Conservation (phyloP, 2,329 filamentous ascomycete genomes). For the Colletotrichum orbiculare region DNA sequence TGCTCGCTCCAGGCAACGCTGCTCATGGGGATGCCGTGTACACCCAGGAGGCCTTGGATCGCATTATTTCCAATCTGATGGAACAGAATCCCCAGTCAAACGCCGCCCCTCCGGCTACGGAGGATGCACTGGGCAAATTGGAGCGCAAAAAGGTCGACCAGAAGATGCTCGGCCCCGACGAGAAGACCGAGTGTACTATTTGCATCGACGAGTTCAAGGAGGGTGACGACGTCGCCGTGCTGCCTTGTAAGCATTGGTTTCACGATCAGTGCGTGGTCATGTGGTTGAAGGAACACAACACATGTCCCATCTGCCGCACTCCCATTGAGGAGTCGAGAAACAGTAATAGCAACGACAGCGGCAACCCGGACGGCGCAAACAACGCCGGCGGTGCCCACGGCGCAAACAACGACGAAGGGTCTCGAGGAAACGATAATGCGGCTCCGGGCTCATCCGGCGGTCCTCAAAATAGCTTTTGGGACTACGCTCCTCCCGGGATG, state of each 20-base stretch:
- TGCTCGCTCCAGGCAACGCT: constrained; percentile 64
- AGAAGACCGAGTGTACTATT: constrained; percentile 88
- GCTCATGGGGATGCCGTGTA: constrained; percentile 85
- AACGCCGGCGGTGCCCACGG: constrained; percentile 11
- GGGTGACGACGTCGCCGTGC: constrained; percentile 77
- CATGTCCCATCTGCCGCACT: constrained; percentile 84
- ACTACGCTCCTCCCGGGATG: constrained; percentile 19
- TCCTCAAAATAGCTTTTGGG: constrained; percentile 17
- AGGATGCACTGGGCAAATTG: constrained; percentile 78
- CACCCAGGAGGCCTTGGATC: constrained; percentile 89
- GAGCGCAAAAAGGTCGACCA: constrained; percentile 77
- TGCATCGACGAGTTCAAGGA: constrained; percentile 88
- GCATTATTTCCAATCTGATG: constrained; percentile 88
- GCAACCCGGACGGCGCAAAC: constrained; percentile 20
- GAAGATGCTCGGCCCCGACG: constrained; percentile 73
- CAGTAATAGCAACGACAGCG: constrained; percentile 33
- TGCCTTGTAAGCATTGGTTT: constrained; percentile 96
- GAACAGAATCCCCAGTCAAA: constrained; percentile 81
- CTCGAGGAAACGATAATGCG: background rate
- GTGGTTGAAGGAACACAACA: constrained; percentile 92
- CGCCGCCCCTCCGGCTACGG: constrained; percentile 83
- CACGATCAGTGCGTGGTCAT: constrained; percentile 83
- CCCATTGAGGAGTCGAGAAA: constrained; percentile 58
- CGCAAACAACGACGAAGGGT: constrained; percentile 7
- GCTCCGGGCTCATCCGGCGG: constrained; percentile 16